phyloP scores from a whole-genome alignment of 352 stramenopile species.

The Phytophthora niederhauseri region DNA sequence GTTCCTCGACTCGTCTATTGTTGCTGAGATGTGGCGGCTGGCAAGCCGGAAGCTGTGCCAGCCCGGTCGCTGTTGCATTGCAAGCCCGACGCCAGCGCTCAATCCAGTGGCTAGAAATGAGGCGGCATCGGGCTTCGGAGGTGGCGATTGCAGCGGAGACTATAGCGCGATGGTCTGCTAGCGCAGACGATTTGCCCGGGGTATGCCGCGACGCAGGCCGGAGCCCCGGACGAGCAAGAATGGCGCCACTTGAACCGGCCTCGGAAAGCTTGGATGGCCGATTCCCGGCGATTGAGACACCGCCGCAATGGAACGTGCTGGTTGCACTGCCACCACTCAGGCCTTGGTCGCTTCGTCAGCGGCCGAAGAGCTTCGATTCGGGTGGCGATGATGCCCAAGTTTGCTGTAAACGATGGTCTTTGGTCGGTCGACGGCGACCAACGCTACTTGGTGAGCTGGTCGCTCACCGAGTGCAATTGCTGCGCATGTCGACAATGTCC shows the following conservation, averaged over 20 bases:
- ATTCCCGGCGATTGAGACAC: constrained; percentile 23
- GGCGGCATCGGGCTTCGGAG: constrained; percentile 18
- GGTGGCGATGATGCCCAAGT: too few relatives aligned
- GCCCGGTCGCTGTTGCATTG: constrained; percentile 17
- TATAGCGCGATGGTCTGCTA: not conserved
- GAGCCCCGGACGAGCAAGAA: constrained; percentile 17
- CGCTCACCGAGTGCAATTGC: too few relatives aligned
- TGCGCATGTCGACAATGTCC: too few relatives aligned
- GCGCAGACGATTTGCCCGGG: constrained; percentile 11
- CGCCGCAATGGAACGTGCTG: constrained; percentile 10
- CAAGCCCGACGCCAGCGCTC: constrained; percentile 1
- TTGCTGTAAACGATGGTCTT: too few relatives aligned
- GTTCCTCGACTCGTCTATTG: constrained; percentile 38
- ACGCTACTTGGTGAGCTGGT: too few relatives aligned
- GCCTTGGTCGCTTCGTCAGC: not conserved
- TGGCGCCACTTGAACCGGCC: constrained; percentile 20
- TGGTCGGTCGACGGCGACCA: too few relatives aligned
- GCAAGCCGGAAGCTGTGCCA: constrained; percentile 4
- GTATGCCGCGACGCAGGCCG: constrained; percentile 15
- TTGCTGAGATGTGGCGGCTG: constrained; percentile 13
- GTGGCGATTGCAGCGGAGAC: constrained; percentile 15
- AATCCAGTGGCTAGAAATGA: constrained; percentile 28
- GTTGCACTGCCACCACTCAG: not conserved
- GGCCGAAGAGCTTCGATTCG: not conserved
- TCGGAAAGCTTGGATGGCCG: constrained; percentile 14